A percentile compares a stretch with the other conserved stretches of the same genome.
These are phyloP conservation scores for Citropsis articulata DNA, from an alignment of 345 rosid genomes.

Conservation along the genomic window DNA sequence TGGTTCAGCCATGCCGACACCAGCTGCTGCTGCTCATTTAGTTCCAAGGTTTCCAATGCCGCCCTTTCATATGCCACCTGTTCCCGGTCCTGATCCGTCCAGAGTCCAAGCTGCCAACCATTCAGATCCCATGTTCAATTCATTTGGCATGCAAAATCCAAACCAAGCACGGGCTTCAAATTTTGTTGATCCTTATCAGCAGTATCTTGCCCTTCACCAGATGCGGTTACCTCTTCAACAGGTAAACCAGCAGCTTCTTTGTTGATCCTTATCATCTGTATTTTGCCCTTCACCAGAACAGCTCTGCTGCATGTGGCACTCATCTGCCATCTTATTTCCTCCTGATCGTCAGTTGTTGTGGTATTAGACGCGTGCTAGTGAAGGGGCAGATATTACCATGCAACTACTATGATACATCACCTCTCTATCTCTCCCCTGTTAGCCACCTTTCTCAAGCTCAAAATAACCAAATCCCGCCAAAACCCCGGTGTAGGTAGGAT, in stretches of 20 bases:
- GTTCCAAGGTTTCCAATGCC: constrained; percentile 59
- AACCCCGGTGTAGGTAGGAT: not conserved
- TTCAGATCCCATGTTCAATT: constrained; percentile 36
- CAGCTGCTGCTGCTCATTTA: constrained; percentile 52
- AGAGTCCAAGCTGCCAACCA: constrained; percentile 43
- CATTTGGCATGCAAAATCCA: constrained; percentile 40
- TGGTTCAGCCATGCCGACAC: constrained; percentile 49
- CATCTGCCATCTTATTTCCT: not conserved
- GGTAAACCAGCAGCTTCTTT: constrained; percentile 31
- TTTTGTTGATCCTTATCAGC: constrained; percentile 71
- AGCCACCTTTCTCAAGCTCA: not conserved
- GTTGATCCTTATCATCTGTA: no score
- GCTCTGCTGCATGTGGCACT: not conserved
- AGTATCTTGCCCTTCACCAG: constrained; percentile 50
- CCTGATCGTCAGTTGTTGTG: not conserved
- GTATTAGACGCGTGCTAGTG: not conserved
- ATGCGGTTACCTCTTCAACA: constrained; percentile 53
- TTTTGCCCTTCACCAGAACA: not conserved
- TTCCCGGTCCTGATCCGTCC: constrained; percentile 51
- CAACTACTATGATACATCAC: not conserved
- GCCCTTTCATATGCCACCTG: constrained; percentile 54
- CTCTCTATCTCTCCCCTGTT: not conserved
- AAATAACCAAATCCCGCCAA: not conserved
- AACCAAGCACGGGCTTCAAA: constrained; percentile 37
- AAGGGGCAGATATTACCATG: not conserved